A percentile compares a stretch with the other conserved stretches of the same genome.
Conservation (phyloP, 2,329 filamentous ascomycete species). For the Scedosporium dehoogii region DNA sequence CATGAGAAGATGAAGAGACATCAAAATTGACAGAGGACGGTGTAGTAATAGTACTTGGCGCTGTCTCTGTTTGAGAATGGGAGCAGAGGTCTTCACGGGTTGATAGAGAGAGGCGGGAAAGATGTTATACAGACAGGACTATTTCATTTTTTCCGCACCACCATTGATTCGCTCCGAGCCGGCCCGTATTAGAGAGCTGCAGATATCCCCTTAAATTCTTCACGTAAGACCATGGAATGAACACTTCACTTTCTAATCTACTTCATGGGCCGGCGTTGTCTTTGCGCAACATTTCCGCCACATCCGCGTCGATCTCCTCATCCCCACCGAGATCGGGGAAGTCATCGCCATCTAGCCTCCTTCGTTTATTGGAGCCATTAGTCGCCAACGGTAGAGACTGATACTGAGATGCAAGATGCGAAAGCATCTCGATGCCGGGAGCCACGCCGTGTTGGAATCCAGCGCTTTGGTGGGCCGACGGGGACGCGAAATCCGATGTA, state of each 20-base stretch:
- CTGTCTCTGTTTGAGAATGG: too few species aligned
- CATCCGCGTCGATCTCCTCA: conserved; percentile 46
- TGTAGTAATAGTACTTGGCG: too few species aligned
- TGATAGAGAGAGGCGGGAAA: too few species aligned
- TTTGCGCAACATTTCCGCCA: conserved; percentile 42
- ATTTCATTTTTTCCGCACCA: too few species aligned
- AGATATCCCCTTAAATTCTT: neutral
- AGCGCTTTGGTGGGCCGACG: conserved; percentile 11
- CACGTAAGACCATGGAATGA: neutral
- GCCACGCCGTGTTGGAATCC: conserved; percentile 14
- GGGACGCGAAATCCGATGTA: neutral
- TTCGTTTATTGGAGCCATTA: conserved; percentile 47
- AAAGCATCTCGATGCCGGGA: conserved; percentile 29
- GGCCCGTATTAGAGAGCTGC: too few species aligned
- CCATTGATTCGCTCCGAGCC: too few species aligned
- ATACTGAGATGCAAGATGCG: conserved; percentile 31
- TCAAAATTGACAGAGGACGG: too few species aligned
- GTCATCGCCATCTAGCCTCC: conserved; percentile 41
- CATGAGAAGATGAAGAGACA: too few species aligned
- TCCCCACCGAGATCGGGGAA: conserved; percentile 45
- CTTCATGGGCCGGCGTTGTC: conserved; percentile 18
- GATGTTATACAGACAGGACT: too few species aligned
- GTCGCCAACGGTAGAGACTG: conserved; percentile 38
- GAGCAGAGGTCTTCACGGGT: too few species aligned
- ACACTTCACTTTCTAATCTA: neutral